Conservation (phyloP, 1,139 yeast species). For the Trichomonascaceae sp. region DNA sequence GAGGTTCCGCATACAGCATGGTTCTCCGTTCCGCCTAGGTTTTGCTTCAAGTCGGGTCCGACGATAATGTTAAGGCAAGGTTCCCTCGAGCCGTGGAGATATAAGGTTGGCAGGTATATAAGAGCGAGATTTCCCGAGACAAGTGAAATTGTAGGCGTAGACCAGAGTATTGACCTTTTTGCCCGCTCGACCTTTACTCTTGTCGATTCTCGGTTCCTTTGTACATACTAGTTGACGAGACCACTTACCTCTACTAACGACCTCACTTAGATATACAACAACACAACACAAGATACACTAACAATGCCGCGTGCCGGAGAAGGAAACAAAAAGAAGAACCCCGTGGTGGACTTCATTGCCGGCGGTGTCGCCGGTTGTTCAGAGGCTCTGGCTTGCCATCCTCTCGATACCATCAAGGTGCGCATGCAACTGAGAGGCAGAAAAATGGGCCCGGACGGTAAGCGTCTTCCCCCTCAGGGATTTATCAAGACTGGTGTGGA, state of each 20-base stretch:
- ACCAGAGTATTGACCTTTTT: no score
- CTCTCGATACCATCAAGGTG: conserved; percentile 81
- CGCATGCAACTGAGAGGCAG: conserved; percentile 75
- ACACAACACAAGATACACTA: no score
- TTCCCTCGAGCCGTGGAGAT: background rate
- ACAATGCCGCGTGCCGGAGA: no score
- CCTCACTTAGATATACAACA: no score
- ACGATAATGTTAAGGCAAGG: background rate
- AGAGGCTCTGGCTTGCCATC: conserved; percentile 95
- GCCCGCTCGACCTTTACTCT: no score
- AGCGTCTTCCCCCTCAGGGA: conserved; percentile 41
- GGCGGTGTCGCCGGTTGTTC: conserved; percentile 97
- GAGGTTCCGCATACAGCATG: no score
- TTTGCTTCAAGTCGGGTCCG: background rate
- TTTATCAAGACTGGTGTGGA: conserved; percentile 68
- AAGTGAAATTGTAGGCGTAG: no score
- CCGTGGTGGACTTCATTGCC: conserved; percentile 71
- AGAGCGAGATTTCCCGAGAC: conserved; percentile 1
- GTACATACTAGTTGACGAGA: no score
- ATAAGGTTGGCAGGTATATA: conserved; percentile 1
- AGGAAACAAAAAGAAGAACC: conserved; percentile 25
- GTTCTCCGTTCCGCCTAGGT: no score
- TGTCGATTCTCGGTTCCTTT: no score
- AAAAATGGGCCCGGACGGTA: conserved; percentile 11
- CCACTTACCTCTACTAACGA: no score